phyloP scores from a whole-genome alignment of 2,329 filamentous ascomycete genomes.

The Aspergillus sp. region DNA sequence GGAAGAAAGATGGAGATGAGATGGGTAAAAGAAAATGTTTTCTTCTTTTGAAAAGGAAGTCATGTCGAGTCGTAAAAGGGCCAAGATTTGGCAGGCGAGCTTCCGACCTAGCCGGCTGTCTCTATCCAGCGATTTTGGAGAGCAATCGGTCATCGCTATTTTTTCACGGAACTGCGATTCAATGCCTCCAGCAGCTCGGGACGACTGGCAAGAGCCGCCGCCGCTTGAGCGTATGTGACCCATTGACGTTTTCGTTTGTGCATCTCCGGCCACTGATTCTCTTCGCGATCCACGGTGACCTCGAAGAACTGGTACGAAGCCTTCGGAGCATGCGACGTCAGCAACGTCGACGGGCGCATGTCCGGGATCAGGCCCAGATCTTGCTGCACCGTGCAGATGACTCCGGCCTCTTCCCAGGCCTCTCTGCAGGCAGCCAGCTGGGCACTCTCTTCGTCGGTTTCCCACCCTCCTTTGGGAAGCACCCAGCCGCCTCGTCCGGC shows the following conservation, averaged over 20 bases:
- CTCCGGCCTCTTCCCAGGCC: conserved; percentile 97
- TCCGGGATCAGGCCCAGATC: conserved; percentile 87
- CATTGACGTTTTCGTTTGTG: conserved; percentile 88
- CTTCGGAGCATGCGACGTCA: conserved; percentile 66
- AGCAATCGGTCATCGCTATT: conserved; percentile 25
- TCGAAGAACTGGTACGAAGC: conserved; percentile 64
- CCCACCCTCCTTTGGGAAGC: conserved; percentile 96
- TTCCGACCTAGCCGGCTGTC: neutral
- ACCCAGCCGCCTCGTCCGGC: conserved; percentile 92
- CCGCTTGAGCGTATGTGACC: conserved; percentile 84
- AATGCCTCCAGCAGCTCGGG: conserved; percentile 89
- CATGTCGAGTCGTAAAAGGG: conserved; percentile 26
- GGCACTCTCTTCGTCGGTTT: conserved; percentile 84
- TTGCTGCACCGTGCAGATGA: conserved; percentile 77
- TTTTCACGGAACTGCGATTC: conserved; percentile 72
- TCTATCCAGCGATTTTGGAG: neutral
- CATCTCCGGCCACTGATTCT: conserved; percentile 87
- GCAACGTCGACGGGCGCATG: conserved; percentile 59
- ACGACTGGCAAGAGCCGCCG: conserved; percentile 69
- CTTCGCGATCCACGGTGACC: conserved; percentile 81
- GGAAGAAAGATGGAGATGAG: conserved; percentile 4
- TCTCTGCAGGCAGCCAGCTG: conserved; percentile 83
- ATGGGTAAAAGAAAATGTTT: neutral
- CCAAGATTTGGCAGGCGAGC: neutral
- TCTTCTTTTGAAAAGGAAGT: conserved; percentile 14